Base-by-base conservation (phyloP, 208 protist genomes). In the Sergeia podlipaevii region DNA sequence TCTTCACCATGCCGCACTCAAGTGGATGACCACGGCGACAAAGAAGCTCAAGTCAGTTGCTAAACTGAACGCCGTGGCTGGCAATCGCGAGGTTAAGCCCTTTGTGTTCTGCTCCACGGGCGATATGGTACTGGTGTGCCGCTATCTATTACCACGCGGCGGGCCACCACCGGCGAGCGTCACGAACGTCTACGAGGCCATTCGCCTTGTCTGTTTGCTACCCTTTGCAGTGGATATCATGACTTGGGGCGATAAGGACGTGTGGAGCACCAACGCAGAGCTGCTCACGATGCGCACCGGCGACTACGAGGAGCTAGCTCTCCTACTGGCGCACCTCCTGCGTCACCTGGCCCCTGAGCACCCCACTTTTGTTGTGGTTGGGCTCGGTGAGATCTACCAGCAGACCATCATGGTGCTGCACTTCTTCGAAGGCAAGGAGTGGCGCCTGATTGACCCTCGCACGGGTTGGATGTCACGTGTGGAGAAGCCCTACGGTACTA, bases 201-300 rank as follows among this genome's bases (percentile, higher is more conserved):
- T 93, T 49, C 85, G 79, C 47, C 88, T 83, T 53, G 78, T 93
- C 7, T 83, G 80, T 0, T 61, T 93, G 13, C 56, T 89, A 23
- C 78, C 72, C 8, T 83, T 84, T 62, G 63, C 73, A 4, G 60
- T 71, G 23, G 77, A 92, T 48, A 81, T 73, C 38, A 60, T 85
- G 54, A 74, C 68, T 6, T 83, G 75, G 63, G 70, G 67, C 2
- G 74, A 77, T 39, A 71, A 74, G 48, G 70, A 80, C 51, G 75
- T 86, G 38, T 93, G 85, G 81, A 76, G 64, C 60, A 89, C 85
- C 45, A 89, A 90, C 43, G 79, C 63, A 2, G 81, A 93, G 59
- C 49, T 89, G 28, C 71, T 93, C 1, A 65, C 65, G 11, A 68
- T 74, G 59, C 70, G 76, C 37, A 68, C 65, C 11, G 74, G 79